Conservation (phyloP, 768 basidiomycete genomes). For the Suillus paluster region DNA sequence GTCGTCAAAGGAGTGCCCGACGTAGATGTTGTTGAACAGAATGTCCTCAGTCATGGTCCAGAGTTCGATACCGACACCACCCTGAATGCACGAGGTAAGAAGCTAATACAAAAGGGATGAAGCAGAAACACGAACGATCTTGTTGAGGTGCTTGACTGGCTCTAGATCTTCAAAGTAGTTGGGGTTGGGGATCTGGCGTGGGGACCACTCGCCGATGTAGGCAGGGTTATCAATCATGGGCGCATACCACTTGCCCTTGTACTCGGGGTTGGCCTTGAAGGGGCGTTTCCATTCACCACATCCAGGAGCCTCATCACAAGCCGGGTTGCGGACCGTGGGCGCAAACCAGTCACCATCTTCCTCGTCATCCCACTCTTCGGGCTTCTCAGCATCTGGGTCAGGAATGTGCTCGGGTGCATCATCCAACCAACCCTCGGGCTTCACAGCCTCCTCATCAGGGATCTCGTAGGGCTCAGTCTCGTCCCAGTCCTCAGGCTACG, state of each 20-base stretch:
- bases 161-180: slow-evolving; percentile 85
- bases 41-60: slow-evolving; percentile 99
- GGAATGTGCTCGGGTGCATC: slow-evolving; percentile 80
- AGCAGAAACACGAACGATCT: slow-evolving; percentile 65
- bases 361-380: slow-evolving; percentile 99
- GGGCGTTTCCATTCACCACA: slow-evolving; percentile 96
- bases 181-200: slow-evolving; percentile 91
- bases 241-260: slow-evolving; percentile 98
- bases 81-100: slow-evolving; percentile 44
- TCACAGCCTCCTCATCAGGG: slow-evolving; percentile 81
- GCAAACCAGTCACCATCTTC: slow-evolving; percentile 99
- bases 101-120: slow-evolving; percentile 4
- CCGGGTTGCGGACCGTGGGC: slow-evolving; percentile 88
- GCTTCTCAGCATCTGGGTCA: slow-evolving; percentile 95
- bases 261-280: slow-evolving; percentile 87
- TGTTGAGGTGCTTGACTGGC: slow-evolving; percentile 81
- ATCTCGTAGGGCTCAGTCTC: slow-evolving; percentile 96
- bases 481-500: slow-evolving; percentile 94
- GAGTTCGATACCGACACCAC: slow-evolving; percentile 95
- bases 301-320: slow-evolving; percentile 86
- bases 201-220: slow-evolving; percentile 95
- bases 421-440: slow-evolving; percentile 96
- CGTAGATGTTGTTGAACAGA: slow-evolving; percentile 91
- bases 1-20: slow-evolving; percentile 87
- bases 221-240: slow-evolving; percentile 96